A percentile compares a stretch with the other conserved stretches of the same genome.
Conservation (phyloP, 495 filamentous ascomycete species). For the Penicillium macrosclerotiorum region DNA sequence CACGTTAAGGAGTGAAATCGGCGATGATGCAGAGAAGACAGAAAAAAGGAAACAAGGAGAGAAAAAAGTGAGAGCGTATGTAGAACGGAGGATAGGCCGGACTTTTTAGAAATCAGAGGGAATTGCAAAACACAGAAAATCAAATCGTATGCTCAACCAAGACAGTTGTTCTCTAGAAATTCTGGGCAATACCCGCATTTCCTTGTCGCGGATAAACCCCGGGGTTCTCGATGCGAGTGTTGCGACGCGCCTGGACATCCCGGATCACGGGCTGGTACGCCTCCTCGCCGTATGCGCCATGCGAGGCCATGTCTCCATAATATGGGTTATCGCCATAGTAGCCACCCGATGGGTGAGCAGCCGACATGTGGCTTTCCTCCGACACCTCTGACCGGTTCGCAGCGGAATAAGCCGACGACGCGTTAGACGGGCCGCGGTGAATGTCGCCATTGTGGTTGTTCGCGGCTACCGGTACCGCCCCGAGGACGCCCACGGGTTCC, state of each 20-base stretch:
- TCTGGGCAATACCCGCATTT: conserved; percentile 95
- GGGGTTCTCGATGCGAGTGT: conserved; percentile 91
- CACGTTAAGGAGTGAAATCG: conserved; percentile 23
- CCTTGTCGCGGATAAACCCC: conserved; percentile 81
- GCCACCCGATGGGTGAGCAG: conserved; percentile 41
- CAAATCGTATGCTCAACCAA: neutral
- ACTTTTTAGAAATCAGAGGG: conserved; percentile 13
- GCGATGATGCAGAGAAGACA: conserved; percentile 9
- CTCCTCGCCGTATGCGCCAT: conserved; percentile 55
- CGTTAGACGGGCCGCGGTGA: conserved; percentile 89
- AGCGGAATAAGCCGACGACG: conserved; percentile 91
- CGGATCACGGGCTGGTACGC: conserved; percentile 79
- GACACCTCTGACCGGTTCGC: conserved; percentile 81
- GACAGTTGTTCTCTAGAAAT: conserved; percentile 71
- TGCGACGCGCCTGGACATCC: conserved; percentile 87
- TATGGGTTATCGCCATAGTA: conserved; percentile 56
- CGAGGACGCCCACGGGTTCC: conserved; percentile 75
- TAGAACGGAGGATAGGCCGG: conserved; percentile 4
- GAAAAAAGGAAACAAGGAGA: neutral
- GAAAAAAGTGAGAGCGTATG: neutral
- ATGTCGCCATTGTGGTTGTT: conserved; percentile 65
- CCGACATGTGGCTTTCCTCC: conserved; percentile 63
- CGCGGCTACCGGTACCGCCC: conserved; percentile 60
- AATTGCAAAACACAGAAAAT: no score
- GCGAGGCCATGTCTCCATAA: conserved; percentile 53